phyloP scores from a whole-genome alignment of 495 filamentous ascomycete species.

The Penicillium verhagenii region DNA sequence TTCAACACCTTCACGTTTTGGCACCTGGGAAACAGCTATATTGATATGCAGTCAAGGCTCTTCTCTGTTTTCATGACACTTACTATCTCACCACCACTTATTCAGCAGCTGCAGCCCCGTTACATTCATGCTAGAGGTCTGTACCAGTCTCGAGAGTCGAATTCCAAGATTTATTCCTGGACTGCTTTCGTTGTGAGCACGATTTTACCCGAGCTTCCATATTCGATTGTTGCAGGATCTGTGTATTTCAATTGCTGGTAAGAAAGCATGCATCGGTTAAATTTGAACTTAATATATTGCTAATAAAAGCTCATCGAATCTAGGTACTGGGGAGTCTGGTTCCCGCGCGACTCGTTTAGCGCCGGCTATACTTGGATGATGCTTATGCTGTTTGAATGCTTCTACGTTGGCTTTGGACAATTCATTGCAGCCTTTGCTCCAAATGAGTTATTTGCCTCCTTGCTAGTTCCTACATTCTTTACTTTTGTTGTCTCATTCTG shows the following conservation, averaged over 20 bases:
- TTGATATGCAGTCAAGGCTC: conserved; percentile 63
- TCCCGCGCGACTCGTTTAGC: conserved; percentile 51
- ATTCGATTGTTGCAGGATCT: conserved; percentile 49
- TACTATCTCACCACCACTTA: conserved; percentile 60
- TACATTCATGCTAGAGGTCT: conserved; percentile 47
- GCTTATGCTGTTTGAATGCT: conserved; percentile 68
- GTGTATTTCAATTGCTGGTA: conserved; percentile 62
- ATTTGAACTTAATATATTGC: too few relatives aligned
- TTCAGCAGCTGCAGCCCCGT: conserved; percentile 57
- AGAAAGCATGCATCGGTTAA: conserved; percentile 4
- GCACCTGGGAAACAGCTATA: conserved; percentile 53
- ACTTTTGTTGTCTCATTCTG: conserved; percentile 63
- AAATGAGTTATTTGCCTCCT: conserved; percentile 67
- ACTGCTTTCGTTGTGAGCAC: conserved; percentile 47
- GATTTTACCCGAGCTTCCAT: conserved; percentile 52
- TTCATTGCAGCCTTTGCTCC: conserved; percentile 72
- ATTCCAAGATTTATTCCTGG: conserved; percentile 55
- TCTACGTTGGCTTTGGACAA: conserved; percentile 72
- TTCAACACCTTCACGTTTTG: conserved; percentile 69
- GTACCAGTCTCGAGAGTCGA: conserved; percentile 49
- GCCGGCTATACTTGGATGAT: conserved; percentile 58
- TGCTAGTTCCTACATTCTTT: conserved; percentile 67
- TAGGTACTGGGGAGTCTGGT: conserved; percentile 54
- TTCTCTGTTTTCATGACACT: conserved; percentile 74
- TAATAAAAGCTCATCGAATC: conserved; percentile 2